These are phyloP conservation scores for Funneliformis caledonium DNA, from an alignment of 371 early-diverging fungal species.

Conservation along the genomic window DNA sequence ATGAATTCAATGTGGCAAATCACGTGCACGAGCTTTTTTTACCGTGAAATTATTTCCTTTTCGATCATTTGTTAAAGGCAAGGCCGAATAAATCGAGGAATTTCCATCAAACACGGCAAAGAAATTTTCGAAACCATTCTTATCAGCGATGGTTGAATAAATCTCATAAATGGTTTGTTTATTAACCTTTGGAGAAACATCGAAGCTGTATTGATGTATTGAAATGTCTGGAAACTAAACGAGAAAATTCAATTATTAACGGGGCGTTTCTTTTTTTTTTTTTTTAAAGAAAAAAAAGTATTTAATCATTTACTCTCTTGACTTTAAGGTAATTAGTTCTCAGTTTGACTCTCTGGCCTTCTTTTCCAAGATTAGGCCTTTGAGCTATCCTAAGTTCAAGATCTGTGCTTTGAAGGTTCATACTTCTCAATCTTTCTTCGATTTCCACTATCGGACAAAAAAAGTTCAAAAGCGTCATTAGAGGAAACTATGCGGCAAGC, in stretches of 20 bases:
- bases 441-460: neutral
- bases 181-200: neutral
- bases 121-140: neutral
- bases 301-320: neutral
- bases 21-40: neutral
- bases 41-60: neutral
- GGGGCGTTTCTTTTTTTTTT: no score
- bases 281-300: neutral
- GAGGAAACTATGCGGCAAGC: neutral
- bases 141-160: neutral
- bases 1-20: neutral
- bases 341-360: slow-evolving; percentile 41
- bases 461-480: no score
- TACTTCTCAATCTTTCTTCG: neutral
- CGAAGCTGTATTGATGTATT: slow-evolving; percentile 3
- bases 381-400: neutral
- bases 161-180: neutral
- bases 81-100: neutral
- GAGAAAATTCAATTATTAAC: no score
- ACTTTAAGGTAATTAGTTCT: slow-evolving; percentile 47
- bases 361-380: slow-evolving; percentile 42
- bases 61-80: neutral
- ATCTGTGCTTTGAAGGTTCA: neutral
- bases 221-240: slow-evolving; percentile 8
- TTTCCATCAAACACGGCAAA: slow-evolving; percentile 7